Evolutionary conservation across 2,329 filamentous ascomycete species (phyloP).

Genomic region (Trichothecium sympodiale): DNA sequence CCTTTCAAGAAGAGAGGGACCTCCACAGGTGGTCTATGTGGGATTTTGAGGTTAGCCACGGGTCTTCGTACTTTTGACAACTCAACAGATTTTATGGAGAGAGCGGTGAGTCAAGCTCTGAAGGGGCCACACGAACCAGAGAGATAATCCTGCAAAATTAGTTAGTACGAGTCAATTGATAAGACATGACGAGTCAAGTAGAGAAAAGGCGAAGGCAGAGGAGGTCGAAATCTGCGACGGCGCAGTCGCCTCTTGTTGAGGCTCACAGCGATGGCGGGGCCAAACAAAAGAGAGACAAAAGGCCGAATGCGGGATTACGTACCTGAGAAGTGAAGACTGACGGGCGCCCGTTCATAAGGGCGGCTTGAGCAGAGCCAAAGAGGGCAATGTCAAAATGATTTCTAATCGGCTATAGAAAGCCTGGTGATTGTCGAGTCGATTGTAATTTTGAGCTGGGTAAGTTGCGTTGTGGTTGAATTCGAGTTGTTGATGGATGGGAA

Average conservation of each 20-base stretch:
- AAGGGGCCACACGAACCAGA: conserved; percentile 49
- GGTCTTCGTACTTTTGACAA: conserved; percentile 5
- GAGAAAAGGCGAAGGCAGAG: conserved; percentile 6
- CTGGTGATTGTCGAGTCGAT: conserved; percentile 6
- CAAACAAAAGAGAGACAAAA: conserved; percentile 5
- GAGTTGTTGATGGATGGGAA: conserved; percentile 4
- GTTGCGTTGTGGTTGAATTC: conserved; percentile 5
- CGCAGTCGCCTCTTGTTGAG: too few species aligned
- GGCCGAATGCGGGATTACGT: conserved; percentile 18
- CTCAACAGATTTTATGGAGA: neutral
- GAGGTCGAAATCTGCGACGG: conserved; percentile 7
- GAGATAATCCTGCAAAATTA: conserved; percentile 54
- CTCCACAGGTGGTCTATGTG: conserved; percentile 30
- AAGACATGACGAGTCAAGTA: conserved; percentile 4
- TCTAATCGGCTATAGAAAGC: conserved; percentile 6
- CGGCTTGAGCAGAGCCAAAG: conserved; percentile 32
- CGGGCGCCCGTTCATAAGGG: conserved; percentile 77
- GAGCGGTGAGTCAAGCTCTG: conserved; percentile 15
- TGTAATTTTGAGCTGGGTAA: conserved; percentile 7
- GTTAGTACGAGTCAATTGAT: conserved; percentile 28
- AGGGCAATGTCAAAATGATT: conserved; percentile 4
- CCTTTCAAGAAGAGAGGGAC: conserved; percentile 20
- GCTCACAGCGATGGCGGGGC: neutral
- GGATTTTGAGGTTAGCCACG: conserved; percentile 9
- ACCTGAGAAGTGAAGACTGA: conserved; percentile 84